Base-by-base conservation (phyloP, 2,329 filamentous ascomycete genomes). In the Cercospora janseana region DNA sequence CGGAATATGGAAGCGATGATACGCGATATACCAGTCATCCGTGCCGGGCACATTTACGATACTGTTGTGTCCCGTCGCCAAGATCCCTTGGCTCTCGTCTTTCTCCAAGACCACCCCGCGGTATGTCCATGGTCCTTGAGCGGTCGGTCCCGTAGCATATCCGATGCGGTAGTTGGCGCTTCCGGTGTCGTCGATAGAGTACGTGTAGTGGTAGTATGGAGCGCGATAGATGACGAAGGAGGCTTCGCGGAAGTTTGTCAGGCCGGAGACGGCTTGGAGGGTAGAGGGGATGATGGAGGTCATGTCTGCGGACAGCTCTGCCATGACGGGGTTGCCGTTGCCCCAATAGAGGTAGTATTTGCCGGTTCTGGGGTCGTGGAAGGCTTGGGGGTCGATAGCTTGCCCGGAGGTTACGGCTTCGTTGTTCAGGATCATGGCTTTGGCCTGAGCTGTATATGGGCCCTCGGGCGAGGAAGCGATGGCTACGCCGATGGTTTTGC, bases 21-120 rank as follows among this genome's bases (percentile, higher is more conserved):
- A 77, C 0, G 68, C 74, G 24, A 78, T 76, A 50, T 74, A 75
- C 75, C 75, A 77, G 18, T 75, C 67, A 52, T 77, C 74, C 0
- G 73, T 75, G 0, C 69, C 70, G 0, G 73, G 74, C 2, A 77
- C 67, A 31, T 75, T 74, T 13, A 76, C 55, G 3, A 76, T 68
- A 0, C 72, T 75, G 57, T 72, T 69, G 51, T 75, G 72, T 0
- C 74, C 75, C 0, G 74, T 75, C 0, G 64, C 74, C 4, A 76
- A 60, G n/a, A 77, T 75, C 0, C 71, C 73, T 44, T 69, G 60
- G 0, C 63, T 61, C 1, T 55, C 48, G 31, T 75, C 67, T 62
- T 76, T 75, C 46, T 72, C 55, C 21, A 77, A 52, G 6, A 78
- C 65, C 0, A 75, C 65, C 3, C 74, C 73, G 0, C 60, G 73